These are phyloP conservation scores for Naganishia onofrii DNA, from an alignment of 768 basidiomycete genomes.

Conservation along the genomic window DNA sequence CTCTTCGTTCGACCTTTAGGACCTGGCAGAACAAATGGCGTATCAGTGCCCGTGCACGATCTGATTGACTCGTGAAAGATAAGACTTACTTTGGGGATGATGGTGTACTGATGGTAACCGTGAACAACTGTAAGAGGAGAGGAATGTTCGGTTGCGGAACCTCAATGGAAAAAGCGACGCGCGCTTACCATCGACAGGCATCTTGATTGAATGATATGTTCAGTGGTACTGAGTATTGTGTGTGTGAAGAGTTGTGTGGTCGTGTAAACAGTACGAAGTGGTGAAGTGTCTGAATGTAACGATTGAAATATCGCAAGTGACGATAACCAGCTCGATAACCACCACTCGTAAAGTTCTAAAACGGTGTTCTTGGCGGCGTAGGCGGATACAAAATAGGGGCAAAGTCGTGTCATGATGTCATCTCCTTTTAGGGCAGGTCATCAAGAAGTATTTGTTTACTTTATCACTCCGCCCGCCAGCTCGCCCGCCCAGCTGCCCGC, in stretches of 20 bases:
- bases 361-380: not conserved
- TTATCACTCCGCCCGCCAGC: no score
- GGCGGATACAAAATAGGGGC: constrained; percentile 3
- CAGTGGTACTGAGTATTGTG: not conserved
- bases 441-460: not conserved
- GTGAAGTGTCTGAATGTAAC: no score
- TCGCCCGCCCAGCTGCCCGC: no score
- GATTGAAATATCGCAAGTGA: not conserved
- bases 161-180: not conserved
- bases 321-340: not conserved
- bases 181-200: constrained; percentile 15
- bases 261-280: not conserved
- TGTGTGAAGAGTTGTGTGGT: not conserved
- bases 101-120: constrained; percentile 21
- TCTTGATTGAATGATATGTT: not conserved
- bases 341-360: not conserved
- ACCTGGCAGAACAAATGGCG: not conserved
- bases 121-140: constrained; percentile 2
- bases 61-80: no score
- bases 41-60: not conserved
- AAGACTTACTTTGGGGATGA: constrained; percentile 13
- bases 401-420: constrained; percentile 7
- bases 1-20: constrained; percentile 14
- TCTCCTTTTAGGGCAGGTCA: not conserved
- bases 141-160: not conserved